phyloP scores from a whole-genome alignment of 1,284 basidiomycete genomes.

The Irpex lacteus region DNA sequence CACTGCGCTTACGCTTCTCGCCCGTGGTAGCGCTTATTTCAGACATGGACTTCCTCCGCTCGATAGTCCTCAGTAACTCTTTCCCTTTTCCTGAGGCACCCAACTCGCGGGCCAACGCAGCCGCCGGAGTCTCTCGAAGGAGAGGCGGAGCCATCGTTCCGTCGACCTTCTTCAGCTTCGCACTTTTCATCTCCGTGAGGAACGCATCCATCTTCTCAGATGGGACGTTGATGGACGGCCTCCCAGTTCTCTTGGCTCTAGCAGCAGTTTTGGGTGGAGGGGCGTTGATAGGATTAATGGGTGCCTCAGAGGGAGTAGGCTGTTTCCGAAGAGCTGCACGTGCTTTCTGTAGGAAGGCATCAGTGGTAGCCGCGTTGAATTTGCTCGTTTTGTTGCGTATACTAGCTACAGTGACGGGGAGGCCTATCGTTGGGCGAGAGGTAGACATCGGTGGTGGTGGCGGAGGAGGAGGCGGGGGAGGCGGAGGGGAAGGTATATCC shows the following conservation, averaged over 20 bases:
- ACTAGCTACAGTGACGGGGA: conserved; percentile 13
- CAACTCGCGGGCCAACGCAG: conserved; percentile 8
- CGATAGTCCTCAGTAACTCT: conserved; percentile 7
- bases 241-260: conserved; percentile 44
- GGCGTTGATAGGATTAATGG: conserved; percentile 26
- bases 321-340: conserved; percentile 60
- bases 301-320: conserved; percentile 57
- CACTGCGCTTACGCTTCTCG: conserved; percentile 9
- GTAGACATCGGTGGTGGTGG: conserved; percentile 45
- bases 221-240: conserved; percentile 66
- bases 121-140: conserved; percentile 7
- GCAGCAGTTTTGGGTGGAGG: conserved; percentile 13
- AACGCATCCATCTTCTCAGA: conserved; percentile 81
- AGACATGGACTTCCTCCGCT: conserved; percentile 10
- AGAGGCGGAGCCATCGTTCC: conserved; percentile 16
- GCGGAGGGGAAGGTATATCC: conserved; percentile 7
- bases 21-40: conserved; percentile 3
- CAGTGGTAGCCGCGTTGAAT: conserved; percentile 28
- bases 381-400: conserved; percentile 5
- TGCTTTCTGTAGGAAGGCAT: conserved; percentile 48
- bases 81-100: conserved; percentile 1
- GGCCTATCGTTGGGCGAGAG: not conserved
- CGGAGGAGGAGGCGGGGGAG: conserved; percentile 30
- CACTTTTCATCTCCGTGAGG: conserved; percentile 73
- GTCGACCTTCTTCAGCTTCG: conserved; percentile 54